Evolutionary conservation across 179 eudicot genomes (phyloP), one percentile per base, ranked within the genome.

Genomic region (Silene coronaria): DNA sequence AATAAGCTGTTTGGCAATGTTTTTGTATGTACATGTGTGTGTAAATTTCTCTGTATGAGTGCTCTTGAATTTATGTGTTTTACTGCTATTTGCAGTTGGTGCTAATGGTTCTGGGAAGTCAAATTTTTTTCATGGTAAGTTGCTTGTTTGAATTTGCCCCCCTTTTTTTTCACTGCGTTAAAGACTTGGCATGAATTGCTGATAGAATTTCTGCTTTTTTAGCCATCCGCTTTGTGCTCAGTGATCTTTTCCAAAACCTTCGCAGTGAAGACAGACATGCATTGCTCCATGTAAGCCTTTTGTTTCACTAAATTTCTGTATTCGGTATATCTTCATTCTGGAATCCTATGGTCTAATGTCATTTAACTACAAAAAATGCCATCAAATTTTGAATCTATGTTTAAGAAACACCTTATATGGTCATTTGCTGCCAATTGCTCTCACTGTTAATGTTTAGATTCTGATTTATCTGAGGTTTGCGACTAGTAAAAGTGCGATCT

Each of bases 51-150:
- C 66, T 66, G 58, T 70, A 57, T 24, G 22, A 23, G 27, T 76
- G 48, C 34, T 71, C 16, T n/a, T 71, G 26, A 63, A 68, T 70
- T 30, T 79, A 74, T 17, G 17, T 8, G 53, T 22, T 55, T 34
- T 34, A 5, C 21, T 80, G 32, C 53, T 42, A 19, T 67, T 14
- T 87, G 91, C 96, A 95, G 97, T 96, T 86, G 99, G 99, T 63
- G 97, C 99, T 22, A 96, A 96, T 87, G 99, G 99, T 78, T 93
- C 97, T 79, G 99, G 99, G 70, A 96, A 96, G 85, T 93, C 99
- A 22, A 93, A 93, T 81, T 96, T 96, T 78, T 96, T 96, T 79
- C 99, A 93, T 80, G 99, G 99, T 95, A 80, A 74, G 85, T 11
- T 57, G 36, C 65, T n/a, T 48, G 22, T 51, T 19, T 74, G 67